phyloP scores from a whole-genome alignment of 352 stramenopile genomes.

The Plasmopara viticola region DNA sequence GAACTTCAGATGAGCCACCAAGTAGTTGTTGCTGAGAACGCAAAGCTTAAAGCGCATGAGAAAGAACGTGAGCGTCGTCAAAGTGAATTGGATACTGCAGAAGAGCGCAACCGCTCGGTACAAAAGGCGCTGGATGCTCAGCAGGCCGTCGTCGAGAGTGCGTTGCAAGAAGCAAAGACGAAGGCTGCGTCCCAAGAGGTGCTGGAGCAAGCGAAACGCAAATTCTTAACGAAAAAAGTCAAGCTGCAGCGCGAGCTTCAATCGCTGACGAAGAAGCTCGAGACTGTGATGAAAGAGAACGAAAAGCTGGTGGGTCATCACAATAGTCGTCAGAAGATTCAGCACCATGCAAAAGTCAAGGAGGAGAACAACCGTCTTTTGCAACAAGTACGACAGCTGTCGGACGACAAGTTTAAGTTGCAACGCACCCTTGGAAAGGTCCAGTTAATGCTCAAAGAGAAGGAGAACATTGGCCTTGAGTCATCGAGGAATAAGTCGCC shows the following conservation, averaged over 20 bases:
- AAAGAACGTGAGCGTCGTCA: constrained; percentile 17
- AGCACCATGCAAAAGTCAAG: constrained; percentile 77
- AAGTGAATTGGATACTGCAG: constrained; percentile 17
- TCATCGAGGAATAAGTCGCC: constrained; percentile 17
- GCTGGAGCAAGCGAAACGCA: constrained; percentile 31
- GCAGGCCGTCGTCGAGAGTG: constrained; percentile 15
- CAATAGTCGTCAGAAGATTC: constrained; percentile 79
- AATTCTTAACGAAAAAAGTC: constrained; percentile 46
- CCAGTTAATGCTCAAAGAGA: constrained; percentile 49
- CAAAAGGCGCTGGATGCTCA: constrained; percentile 24
- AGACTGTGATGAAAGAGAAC: constrained; percentile 45
- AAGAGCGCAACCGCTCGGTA: constrained; percentile 17
- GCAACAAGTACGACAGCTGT: constrained; percentile 58
- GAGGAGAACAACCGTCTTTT: constrained; percentile 77
- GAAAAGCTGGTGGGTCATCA: constrained; percentile 73
- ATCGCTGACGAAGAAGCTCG: constrained; percentile 35
- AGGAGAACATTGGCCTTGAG: constrained; percentile 55
- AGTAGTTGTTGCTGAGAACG: constrained; percentile 23
- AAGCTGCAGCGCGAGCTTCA: constrained; percentile 40
- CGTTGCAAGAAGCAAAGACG: constrained; percentile 27
- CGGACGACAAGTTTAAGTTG: constrained; percentile 57
- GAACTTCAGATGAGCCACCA: constrained; percentile 20
- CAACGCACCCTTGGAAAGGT: constrained; percentile 42
- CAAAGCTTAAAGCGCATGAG: constrained; percentile 18
- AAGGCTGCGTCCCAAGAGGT: constrained; percentile 21